Evolutionary conservation across 2,329 filamentous ascomycete species (phyloP), one percentile per base, ranked within the genome.

Genomic region (Apiospora malaysiana): DNA sequence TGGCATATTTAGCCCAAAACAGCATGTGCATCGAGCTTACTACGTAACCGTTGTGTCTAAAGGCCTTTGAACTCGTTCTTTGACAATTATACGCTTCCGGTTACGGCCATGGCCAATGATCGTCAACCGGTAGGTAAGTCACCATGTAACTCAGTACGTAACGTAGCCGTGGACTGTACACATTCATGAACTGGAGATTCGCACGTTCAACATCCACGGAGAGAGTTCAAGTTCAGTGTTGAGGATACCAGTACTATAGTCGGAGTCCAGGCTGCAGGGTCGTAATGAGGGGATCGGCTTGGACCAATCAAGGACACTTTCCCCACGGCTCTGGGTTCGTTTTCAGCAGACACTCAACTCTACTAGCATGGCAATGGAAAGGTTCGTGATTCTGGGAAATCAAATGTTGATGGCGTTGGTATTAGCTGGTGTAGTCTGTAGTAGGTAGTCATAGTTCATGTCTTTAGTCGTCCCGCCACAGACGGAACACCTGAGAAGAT

Each of bases 341-440:
- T 59, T 37, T 37, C 27, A 59, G 51, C 51, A 59, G 51, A 32
- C 51, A 18, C 51, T 59, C 51, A 59, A 37, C 51, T 59, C 27
- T 59, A 59, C 51, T 59, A 59, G 51, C 51, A 59, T 59, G 51
- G 37, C 51, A 37, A 37, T 37, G 51, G 51, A 59, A 37, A 59
- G 51, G 51, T 59, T 59, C 51, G 51, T 37, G 51, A 59, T 59
- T 59, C 18, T 10, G 27, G 18, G n/a, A n/a, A 32, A 59, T 59
- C 51, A 59, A 59, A 59, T 59, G 51, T 59, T 59, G 25, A 7
- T 37, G 51, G 51, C 51, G 51, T 59, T 21, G 51, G 18, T 37
- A 32, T 32, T 59, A 59, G 51, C 51, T 27, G 51, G 51, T 21
- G 51, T 21, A 51, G 47, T 25, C 25, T 9, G 27, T 56, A 56